Evolutionary conservation across 805 yeast species (phyloP).

Genomic region (Suhomyces sp.): DNA sequence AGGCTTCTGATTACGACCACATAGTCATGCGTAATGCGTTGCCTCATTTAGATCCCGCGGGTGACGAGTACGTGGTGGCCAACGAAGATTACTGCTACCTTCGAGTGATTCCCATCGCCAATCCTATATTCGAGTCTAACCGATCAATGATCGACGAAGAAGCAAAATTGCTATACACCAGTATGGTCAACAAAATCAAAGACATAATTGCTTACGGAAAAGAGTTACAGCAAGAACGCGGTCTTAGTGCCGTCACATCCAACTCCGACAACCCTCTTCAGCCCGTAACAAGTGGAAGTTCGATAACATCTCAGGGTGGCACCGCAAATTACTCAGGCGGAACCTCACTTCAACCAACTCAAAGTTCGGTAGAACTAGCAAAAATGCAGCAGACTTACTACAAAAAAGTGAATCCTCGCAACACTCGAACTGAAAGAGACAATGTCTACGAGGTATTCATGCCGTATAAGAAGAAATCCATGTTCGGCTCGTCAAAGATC

Average conservation of each 20-base stretch:
- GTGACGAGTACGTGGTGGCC: constrained; percentile 30
- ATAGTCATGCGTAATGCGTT: constrained; percentile 12
- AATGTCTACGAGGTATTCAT: constrained; percentile 26
- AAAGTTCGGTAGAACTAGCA: constrained; percentile 23
- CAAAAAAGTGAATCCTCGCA: constrained; percentile 13
- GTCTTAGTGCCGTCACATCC: background rate
- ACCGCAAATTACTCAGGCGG: background rate
- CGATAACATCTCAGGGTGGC: background rate
- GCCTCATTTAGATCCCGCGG: constrained; percentile 13
- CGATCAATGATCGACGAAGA: constrained; percentile 30
- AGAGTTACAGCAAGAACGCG: constrained; percentile 12
- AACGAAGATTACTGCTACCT: constrained; percentile 26
- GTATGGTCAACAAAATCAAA: constrained; percentile 25
- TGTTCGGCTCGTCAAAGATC: constrained; percentile 29
- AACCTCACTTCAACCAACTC: constrained; percentile 12
- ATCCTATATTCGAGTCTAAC: constrained; percentile 25
- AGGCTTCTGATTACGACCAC: constrained; percentile 27
- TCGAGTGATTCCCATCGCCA: constrained; percentile 22
- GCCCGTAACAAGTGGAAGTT: background rate
- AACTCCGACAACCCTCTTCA: background rate
- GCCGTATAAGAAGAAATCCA: constrained; percentile 27
- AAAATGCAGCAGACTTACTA: constrained; percentile 29
- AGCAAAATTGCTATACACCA: constrained; percentile 30
- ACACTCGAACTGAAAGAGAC: constrained; percentile 5
- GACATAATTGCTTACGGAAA: constrained; percentile 26